Evolutionary conservation across 1,139 yeast species (phyloP).

Genomic region (Scheffersomyces parashehatae): DNA sequence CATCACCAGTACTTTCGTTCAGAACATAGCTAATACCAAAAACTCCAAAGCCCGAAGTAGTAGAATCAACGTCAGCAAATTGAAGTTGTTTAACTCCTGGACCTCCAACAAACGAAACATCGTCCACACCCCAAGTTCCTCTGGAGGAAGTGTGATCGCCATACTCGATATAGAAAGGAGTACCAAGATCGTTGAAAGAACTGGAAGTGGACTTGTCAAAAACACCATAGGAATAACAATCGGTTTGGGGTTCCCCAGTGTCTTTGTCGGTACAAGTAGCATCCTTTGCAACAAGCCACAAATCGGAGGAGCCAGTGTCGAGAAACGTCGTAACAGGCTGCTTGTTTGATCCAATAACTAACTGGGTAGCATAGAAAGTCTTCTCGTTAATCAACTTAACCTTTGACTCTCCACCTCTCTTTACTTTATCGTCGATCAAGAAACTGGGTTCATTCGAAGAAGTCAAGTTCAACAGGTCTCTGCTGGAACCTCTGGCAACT

Average conservation of each 20-base stretch:
- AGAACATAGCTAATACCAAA: conserved; percentile 18
- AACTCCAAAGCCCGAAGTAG: conserved; percentile 12
- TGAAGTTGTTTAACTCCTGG: conserved; percentile 7
- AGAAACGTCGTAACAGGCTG: background rate
- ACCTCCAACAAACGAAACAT: background rate
- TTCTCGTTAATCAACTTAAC: conserved; percentile 4
- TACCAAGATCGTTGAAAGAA: background rate
- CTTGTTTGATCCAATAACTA: background rate
- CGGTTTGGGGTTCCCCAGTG: background rate
- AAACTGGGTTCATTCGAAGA: background rate
- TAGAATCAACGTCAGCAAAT: conserved; percentile 16
- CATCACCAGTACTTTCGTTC: conserved; percentile 8
- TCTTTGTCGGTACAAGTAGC: background rate
- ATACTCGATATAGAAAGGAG: background rate
- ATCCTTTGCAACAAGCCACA: conserved; percentile 13
- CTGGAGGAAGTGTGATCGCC: background rate
- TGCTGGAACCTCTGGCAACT: conserved; percentile 3
- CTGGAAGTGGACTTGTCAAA: background rate
- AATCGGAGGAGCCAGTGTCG: conserved; percentile 24
- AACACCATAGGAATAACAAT: background rate
- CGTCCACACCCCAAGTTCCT: background rate
- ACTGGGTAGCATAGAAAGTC: background rate
- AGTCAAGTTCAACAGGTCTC: background rate
- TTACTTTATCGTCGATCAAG: background rate
- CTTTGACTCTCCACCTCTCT: background rate